phyloP scores from a whole-genome alignment of 768 basidiomycete species.

The Rickenella mellea region DNA sequence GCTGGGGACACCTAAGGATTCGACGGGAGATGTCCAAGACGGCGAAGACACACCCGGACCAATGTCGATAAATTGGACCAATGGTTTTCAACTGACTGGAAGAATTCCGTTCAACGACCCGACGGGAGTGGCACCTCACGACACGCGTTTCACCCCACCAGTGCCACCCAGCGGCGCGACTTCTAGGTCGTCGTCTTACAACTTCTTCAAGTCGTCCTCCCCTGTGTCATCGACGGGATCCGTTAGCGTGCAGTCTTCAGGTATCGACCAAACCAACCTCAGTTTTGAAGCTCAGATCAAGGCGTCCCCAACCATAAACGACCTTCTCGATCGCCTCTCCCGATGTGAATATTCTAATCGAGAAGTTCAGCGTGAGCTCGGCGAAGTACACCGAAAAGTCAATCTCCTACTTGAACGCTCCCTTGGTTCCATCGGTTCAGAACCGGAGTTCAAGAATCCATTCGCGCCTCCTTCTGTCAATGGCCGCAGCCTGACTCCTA shows the following conservation, averaged over 20 bases:
- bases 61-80: slow-evolving; percentile 12
- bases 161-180: slow-evolving; percentile 23
- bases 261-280: slow-evolving; percentile 32
- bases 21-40: background rate
- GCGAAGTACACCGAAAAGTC: slow-evolving; percentile 70
- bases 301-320: slow-evolving; percentile 64
- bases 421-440: slow-evolving; percentile 26
- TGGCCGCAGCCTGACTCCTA: slow-evolving; percentile 12
- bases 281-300: slow-evolving; percentile 69
- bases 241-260: slow-evolving; percentile 49
- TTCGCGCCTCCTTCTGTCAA: slow-evolving; percentile 37
- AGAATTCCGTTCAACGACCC: slow-evolving; percentile 28
- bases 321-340: slow-evolving; percentile 64
- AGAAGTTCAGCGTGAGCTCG: slow-evolving; percentile 66
- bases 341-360: slow-evolving; percentile 61
- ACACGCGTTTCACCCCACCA: slow-evolving; percentile 33
- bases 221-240: slow-evolving; percentile 76
- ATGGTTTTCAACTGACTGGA: slow-evolving; percentile 15
- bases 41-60: slow-evolving; percentile 23
- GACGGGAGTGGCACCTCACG: slow-evolving; percentile 21
- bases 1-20: slow-evolving; percentile 5
- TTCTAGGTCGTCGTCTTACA: slow-evolving; percentile 32
- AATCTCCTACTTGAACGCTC: slow-evolving; percentile 66
- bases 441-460: slow-evolving; percentile 80
- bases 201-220: slow-evolving; percentile 50